Base-by-base conservation (phyloP, 371 early-diverging fungal species). In the Syncephalastrum contaminatum region DNA sequence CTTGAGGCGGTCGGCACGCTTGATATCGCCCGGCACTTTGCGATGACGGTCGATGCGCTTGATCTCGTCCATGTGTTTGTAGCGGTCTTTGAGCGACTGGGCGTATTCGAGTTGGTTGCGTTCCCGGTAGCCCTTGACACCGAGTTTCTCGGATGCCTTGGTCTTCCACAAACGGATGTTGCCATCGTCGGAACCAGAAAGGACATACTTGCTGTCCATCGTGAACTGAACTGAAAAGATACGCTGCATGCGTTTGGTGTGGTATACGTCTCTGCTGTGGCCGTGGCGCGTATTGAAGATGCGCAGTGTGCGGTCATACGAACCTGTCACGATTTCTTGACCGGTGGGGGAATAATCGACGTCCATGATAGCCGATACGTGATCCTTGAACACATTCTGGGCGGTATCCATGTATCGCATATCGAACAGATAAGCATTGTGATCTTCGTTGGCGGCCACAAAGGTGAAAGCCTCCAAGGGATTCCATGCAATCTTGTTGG, bases 311-410 rank as follows among this genome's bases (percentile, higher is more conserved):
- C 91, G 86, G 72, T 99, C 99, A 62, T 95, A 97, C 18, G 92
- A 88, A 43, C 97, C 99, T 42, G 97, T 95, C 14, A 95, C 97
- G 66, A 99, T 80, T 62, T 98, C 94, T 67, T 90, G 86, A 42
- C 99, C 99, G 15, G 96, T 97, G n/a, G 99, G 98, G 21, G 94
- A 90, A 74, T 92, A 99, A 79, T 98, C 97, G 7, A 99, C 81
- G 60, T 95, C 96, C 77, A 98, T 81, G 27, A 88, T 90, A 65
- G 99, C 96, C 27, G 94, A 94, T 4, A 96, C 96, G 69, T 99
- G 99, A 59, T 96, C 98, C 68, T 94, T 95, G 60, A 90, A 81
- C 2, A 94, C 87, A 60, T 90, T 93, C 48, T 81, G 70, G 4
- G 98, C 91, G 30, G 81, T 78, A 21, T 88, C 81, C 82, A 97